Evolutionary conservation across 129 eudicot genomes (phyloP).

Genomic region (Lactuca sativa): DNA sequence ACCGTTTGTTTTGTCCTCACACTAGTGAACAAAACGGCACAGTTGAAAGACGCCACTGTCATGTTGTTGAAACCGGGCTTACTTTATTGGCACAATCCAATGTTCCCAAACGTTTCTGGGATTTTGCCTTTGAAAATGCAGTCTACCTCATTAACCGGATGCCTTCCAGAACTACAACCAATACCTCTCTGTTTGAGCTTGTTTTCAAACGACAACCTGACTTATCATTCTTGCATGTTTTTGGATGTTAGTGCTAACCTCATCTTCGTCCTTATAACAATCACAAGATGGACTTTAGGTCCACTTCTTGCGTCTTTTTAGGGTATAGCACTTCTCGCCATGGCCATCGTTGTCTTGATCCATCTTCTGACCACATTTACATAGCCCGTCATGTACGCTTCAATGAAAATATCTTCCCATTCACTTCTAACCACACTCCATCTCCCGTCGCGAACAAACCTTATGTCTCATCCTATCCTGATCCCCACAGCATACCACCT

Average conservation of each 20-base stretch:
- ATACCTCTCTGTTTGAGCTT: not conserved
- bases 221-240: not conserved
- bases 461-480: not conserved
- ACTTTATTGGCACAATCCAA: not conserved
- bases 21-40: no score
- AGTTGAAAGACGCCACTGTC: no score
- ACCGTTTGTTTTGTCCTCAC: not conserved
- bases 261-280: not conserved
- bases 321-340: no score
- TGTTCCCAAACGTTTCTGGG: not conserved
- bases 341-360: no score
- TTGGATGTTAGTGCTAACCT: not conserved
- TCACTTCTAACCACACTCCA: not conserved
- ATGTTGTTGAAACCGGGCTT: not conserved
- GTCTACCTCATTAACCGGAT: not conserved
- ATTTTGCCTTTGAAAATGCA: not conserved
- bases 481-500: not conserved
- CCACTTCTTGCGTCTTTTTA: no score
- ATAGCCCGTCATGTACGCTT: no score
- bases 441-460: no score
- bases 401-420: not conserved
- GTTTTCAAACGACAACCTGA: not conserved
- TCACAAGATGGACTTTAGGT: no score
- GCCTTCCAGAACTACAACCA: not conserved
- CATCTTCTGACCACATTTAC: not conserved